Base-by-base conservation (phyloP, 305 asterid genomes). In the Salvia sclarea region DNA sequence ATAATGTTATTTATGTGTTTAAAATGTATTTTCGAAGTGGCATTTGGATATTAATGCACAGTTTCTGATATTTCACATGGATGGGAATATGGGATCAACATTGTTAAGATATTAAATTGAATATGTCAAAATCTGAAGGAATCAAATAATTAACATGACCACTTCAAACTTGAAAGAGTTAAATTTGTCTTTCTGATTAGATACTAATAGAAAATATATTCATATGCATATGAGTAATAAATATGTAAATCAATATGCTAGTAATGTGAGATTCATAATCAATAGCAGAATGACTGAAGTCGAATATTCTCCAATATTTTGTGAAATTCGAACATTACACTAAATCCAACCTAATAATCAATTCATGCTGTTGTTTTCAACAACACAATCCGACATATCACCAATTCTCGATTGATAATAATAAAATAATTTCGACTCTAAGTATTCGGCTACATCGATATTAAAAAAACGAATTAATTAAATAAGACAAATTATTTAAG, bases 371-470 rank as follows among this genome's bases (percentile, higher is more conserved):
- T 43, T 78, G 61, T 64, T 45, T 50, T 66, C 44, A 54, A 28
- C 74, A 60, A 12, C 64, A 65, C 0, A 24, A 28, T 68, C 70
- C 28, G 57, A 56, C 43, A 53, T 1, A 33, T 49, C 50, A 13
- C 55, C 57, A 13, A 54, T 54, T 28, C 0, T 54, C 13, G 0
- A 24, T 22, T 12, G n/a, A 30, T 30, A 13, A 2, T 0, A 17
- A 11, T 17, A 54, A 9, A 59, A 38, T 70, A 65, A n/a, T 25
- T 53, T 33, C 50, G 69, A 28, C 43, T 25, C 22, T 1, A 57
- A 38, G 55, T 5, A 61, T 63, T 28, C 45, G 74, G 76, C 68
- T 61, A 55, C 72, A 37, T 71, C 40, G 65, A 50, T 54, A 61
- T 37, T 8, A 10, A 40, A 21, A 21, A 30, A 21, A 33, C 10